Conservation (phyloP, 495 filamentous ascomycete species). For the Aspergillus affinis region DNA sequence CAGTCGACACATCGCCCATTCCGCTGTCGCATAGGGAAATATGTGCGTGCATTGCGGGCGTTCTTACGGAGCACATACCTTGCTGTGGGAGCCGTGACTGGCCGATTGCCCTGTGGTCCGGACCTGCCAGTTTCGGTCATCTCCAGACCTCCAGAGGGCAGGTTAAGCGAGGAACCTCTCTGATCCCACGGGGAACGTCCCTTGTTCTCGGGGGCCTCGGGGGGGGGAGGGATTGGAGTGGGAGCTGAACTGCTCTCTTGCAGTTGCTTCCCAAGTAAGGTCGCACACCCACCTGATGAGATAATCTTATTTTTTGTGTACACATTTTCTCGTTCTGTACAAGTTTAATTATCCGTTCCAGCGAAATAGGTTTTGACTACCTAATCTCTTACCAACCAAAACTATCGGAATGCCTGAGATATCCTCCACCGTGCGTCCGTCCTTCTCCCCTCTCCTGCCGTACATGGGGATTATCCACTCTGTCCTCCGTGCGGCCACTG, state of each 20-base stretch:
- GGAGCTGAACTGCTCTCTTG: no score
- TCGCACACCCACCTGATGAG: background rate
- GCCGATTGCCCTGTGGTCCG: background rate
- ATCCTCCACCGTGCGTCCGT: background rate
- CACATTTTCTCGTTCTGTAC: background rate
- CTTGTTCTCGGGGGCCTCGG: background rate
- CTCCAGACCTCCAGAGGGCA: slow-evolving; percentile 1
- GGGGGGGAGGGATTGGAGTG: no score
- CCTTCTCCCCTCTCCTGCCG: background rate
- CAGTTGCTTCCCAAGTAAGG: background rate
- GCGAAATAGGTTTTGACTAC: background rate
- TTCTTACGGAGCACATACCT: background rate
- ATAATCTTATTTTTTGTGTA: background rate
- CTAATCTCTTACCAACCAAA: background rate
- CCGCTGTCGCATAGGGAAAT: background rate
- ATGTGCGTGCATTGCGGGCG: background rate
- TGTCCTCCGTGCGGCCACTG: background rate
- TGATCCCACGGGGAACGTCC: slow-evolving; percentile 11
- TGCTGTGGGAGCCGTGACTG: background rate
- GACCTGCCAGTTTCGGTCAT: slow-evolving; percentile 3
- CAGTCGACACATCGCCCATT: background rate
- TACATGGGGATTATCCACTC: background rate
- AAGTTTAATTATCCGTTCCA: background rate
- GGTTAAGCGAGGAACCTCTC: slow-evolving; percentile 11
- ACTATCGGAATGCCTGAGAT: background rate